Conservation (phyloP, 2,329 filamentous ascomycete species). For the Claviceps spartinae region DNA sequence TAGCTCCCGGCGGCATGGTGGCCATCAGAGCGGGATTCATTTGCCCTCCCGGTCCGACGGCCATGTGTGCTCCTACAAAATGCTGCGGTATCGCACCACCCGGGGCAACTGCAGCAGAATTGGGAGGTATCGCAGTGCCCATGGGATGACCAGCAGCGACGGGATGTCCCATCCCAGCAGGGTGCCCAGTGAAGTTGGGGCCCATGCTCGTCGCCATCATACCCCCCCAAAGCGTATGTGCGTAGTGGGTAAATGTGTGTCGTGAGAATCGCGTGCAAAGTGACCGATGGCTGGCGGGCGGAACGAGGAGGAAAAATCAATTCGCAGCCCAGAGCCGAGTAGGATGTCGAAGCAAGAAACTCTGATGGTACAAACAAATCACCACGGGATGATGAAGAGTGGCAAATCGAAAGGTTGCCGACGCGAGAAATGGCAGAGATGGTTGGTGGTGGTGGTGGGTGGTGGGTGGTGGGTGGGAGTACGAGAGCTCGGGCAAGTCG, state of each 20-base stretch:
- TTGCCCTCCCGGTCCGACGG: slow-evolving; percentile 56
- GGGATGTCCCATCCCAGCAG: slow-evolving; percentile 57
- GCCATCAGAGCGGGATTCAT: slow-evolving; percentile 66
- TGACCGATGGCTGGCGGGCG: neutral
- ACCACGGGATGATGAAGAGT: neutral
- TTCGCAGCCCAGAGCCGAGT: neutral
- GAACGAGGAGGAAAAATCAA: neutral
- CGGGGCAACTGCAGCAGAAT: slow-evolving; percentile 54
- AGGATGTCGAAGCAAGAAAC: neutral
- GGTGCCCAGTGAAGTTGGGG: slow-evolving; percentile 52
- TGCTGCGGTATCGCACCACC: slow-evolving; percentile 54
- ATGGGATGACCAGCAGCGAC: slow-evolving; percentile 54
- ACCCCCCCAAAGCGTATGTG: slow-evolving; percentile 11
- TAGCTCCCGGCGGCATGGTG: slow-evolving; percentile 57
- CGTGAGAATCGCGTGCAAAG: slow-evolving; percentile 1
- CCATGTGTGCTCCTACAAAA: slow-evolving; percentile 49
- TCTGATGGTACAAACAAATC: neutral
- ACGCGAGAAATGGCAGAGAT: neutral
- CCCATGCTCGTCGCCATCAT: slow-evolving; percentile 59
- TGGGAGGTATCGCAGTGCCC: slow-evolving; percentile 50
- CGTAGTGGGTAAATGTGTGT: neutral
- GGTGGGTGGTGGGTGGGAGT: neutral
- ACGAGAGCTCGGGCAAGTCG: neutral
- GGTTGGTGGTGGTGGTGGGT: neutral
- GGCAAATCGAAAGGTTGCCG: neutral